These are phyloP conservation scores for Hymenoscyphus salicellus DNA, from an alignment of 2,329 filamentous ascomycete species.

Conservation along the genomic window DNA sequence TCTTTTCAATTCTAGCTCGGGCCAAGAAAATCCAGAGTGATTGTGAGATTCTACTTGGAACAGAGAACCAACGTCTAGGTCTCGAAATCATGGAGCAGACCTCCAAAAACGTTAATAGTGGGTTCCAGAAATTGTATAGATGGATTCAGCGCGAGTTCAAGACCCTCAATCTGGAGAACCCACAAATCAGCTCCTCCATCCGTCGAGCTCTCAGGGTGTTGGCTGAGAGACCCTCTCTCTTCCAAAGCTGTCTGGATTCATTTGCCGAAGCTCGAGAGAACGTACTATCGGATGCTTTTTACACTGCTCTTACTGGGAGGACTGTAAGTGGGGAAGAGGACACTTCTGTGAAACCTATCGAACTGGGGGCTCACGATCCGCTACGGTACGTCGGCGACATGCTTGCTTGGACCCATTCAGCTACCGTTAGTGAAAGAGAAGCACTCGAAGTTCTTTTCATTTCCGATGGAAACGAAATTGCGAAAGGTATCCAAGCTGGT, in stretches of 20 bases:
- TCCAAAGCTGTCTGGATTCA: slow-evolving; percentile 89
- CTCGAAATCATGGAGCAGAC: slow-evolving; percentile 89
- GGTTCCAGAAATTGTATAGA: slow-evolving; percentile 92
- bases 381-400: slow-evolving; percentile 93
- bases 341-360: slow-evolving; percentile 77
- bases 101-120: slow-evolving; percentile 79
- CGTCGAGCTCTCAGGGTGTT: slow-evolving; percentile 80
- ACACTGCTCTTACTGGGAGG: slow-evolving; percentile 77
- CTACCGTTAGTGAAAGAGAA: slow-evolving; percentile 89
- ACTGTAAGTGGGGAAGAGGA: slow-evolving; percentile 57
- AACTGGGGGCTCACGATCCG: slow-evolving; percentile 87
- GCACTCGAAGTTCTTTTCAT: slow-evolving; percentile 89
- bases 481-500: slow-evolving; percentile 74
- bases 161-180: slow-evolving; percentile 86
- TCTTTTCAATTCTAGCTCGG: slow-evolving; percentile 73
- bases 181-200: slow-evolving; percentile 83
- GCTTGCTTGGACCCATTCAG: slow-evolving; percentile 94
- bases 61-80: slow-evolving; percentile 83
- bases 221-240: slow-evolving; percentile 83
- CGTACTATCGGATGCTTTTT: slow-evolving; percentile 84
- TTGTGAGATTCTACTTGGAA: slow-evolving; percentile 83
- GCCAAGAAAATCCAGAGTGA: slow-evolving; percentile 86
- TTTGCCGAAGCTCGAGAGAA: slow-evolving; percentile 89
- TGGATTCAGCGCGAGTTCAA: slow-evolving; percentile 96
- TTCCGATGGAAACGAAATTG: slow-evolving; percentile 83